Conservation (phyloP, 1,139 yeast species). For the Blastobotrys buckinghamii region DNA sequence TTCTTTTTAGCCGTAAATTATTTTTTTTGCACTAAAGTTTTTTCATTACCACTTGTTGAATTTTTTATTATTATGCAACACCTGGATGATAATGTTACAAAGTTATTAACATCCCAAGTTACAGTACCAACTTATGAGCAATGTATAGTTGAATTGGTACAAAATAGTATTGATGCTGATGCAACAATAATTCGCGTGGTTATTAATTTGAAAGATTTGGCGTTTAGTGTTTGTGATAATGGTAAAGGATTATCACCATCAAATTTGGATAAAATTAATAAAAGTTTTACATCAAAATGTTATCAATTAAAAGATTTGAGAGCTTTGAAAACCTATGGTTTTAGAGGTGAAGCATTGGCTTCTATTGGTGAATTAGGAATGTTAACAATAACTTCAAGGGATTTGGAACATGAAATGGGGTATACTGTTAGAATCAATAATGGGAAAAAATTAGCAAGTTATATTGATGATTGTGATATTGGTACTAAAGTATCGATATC, state of each 20-base stretch:
- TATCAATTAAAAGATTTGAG: conserved; percentile 45
- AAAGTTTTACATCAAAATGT: conserved; percentile 23
- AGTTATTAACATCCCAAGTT: conserved; percentile 7
- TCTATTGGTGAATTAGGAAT: conserved; percentile 38
- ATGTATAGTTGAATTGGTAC: conserved; percentile 26
- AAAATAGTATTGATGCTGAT: conserved; percentile 44
- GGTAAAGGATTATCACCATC: conserved; percentile 50
- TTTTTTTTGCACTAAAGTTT: too few species aligned
- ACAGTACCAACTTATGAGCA: conserved; percentile 14
- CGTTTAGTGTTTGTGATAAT: conserved; percentile 45
- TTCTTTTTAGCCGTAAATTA: too few species aligned
- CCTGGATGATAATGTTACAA: conserved; percentile 2
- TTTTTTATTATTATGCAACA: conserved; percentile 2
- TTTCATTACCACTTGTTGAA: too few species aligned
- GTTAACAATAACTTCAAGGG: conserved; percentile 30
- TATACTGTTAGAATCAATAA: conserved; percentile 23
- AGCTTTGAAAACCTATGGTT: conserved; percentile 57
- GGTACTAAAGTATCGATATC: conserved; percentile 51
- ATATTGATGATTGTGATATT: background rate
- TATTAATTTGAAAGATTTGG: conserved; percentile 37
- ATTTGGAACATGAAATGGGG: conserved; percentile 32
- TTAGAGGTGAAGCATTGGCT: conserved; percentile 77
- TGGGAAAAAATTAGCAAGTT: conserved; percentile 14
- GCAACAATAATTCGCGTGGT: conserved; percentile 40
- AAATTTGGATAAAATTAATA: conserved; percentile 40